A percentile compares a stretch with the other conserved stretches of the same genome.
Evolutionary conservation across 2,329 filamentous ascomycete genomes (phyloP).

Genomic region (Cladosporium sp.): DNA sequence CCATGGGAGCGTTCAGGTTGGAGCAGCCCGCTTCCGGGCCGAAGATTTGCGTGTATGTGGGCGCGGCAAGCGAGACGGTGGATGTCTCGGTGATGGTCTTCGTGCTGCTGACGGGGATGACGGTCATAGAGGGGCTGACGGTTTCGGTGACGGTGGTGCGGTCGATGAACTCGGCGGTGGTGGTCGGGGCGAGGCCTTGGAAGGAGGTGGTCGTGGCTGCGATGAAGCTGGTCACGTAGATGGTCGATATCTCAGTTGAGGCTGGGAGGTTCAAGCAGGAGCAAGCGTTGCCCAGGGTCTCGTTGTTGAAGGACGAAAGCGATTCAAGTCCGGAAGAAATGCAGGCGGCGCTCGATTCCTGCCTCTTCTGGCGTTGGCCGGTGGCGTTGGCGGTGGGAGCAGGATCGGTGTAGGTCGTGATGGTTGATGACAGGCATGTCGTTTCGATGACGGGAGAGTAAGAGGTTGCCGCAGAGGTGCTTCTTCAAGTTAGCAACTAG

Average conservation of each 20-base stretch:
- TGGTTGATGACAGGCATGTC: not conserved
- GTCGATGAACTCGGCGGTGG: slow-evolving; percentile 16
- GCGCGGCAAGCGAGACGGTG: slow-evolving; percentile 21
- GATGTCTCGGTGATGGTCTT: slow-evolving; percentile 15
- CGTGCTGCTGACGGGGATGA: slow-evolving; percentile 16
- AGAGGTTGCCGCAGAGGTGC: not conserved
- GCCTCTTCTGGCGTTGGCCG: slow-evolving; percentile 3
- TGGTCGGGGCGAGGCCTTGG: slow-evolving; percentile 13
- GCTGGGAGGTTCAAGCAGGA: slow-evolving; percentile 12
- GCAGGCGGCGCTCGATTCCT: slow-evolving; percentile 2
- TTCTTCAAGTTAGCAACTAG: not conserved
- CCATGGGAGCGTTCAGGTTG: slow-evolving; percentile 2
- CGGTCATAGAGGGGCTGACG: slow-evolving; percentile 1
- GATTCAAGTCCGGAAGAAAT: slow-evolving; percentile 2
- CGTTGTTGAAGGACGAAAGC: not conserved
- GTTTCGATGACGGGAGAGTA: slow-evolving; percentile 8
- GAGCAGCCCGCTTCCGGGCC: slow-evolving; percentile 20
- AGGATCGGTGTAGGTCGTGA: slow-evolving; percentile 11
- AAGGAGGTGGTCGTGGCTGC: slow-evolving; percentile 15
- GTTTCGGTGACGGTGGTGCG: slow-evolving; percentile 16
- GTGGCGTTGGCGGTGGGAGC: slow-evolving; percentile 1
- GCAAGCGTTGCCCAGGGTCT: slow-evolving; percentile 10
- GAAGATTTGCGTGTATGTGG: slow-evolving; percentile 24
- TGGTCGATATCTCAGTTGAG: slow-evolving; percentile 16
- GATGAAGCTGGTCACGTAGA: slow-evolving; percentile 16